phyloP scores from a whole-genome alignment of 1,284 basidiomycete genomes.

The Pseudozyma sp. region DNA sequence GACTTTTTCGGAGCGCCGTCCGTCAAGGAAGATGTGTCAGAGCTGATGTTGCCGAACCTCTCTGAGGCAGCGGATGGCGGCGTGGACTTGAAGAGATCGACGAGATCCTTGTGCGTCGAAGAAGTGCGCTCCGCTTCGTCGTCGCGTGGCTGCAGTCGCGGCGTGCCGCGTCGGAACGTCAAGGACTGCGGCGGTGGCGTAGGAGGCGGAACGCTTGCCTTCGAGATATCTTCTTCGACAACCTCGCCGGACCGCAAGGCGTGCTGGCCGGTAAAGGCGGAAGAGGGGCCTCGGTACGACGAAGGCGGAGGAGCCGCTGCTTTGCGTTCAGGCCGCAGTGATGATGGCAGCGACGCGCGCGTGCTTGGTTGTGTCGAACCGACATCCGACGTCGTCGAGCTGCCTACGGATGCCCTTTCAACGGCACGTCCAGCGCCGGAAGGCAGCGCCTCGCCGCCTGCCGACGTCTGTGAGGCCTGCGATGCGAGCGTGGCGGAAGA shows the following conservation, averaged over 20 bases:
- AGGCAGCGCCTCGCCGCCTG: conserved; percentile 5
- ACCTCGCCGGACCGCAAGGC: conserved; percentile 23
- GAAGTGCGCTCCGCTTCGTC: conserved; percentile 18
- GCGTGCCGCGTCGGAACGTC: conserved; percentile 9
- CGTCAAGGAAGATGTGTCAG: conserved; percentile 16
- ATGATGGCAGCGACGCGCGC: conserved; percentile 27
- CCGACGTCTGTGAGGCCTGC: conserved; percentile 7
- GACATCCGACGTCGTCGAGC: conserved; percentile 13
- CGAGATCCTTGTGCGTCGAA: conserved; percentile 39
- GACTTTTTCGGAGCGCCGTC: conserved; percentile 28
- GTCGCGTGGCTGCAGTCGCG: conserved; percentile 47
- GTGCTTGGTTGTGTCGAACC: conserved; percentile 29
- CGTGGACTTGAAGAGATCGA: conserved; percentile 54
- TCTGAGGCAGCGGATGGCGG: conserved; percentile 43
- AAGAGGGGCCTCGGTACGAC: conserved; percentile 45
- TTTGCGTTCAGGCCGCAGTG: conserved; percentile 36
- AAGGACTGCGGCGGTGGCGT: conserved; percentile 2
- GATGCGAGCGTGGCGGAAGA: conserved; percentile 7
- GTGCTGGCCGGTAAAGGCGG: conserved; percentile 20
- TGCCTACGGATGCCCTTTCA: conserved; percentile 16
- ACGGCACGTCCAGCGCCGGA: neutral
- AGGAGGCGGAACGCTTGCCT: neutral
- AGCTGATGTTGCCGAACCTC: conserved; percentile 19
- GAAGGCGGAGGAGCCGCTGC: conserved; percentile 41
- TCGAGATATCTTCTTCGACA: conserved; percentile 12